Base-by-base conservation (phyloP, 2,329 filamentous ascomycete species). In the Xylaria digitata region DNA sequence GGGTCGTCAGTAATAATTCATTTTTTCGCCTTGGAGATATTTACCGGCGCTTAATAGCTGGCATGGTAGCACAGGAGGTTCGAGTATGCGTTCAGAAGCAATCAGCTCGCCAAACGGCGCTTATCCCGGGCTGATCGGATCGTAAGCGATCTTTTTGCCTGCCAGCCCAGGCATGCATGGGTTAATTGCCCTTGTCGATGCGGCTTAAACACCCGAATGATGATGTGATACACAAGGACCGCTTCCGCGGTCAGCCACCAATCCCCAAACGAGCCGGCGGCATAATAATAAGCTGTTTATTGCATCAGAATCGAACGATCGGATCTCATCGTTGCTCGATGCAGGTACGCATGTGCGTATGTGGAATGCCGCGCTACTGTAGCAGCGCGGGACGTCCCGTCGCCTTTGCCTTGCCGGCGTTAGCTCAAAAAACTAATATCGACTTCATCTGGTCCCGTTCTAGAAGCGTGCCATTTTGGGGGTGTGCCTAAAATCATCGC, bases 341-440 rank as follows among this genome's bases (percentile, higher is more conserved):
- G 34, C 34, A 37, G 34, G 34, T 37, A 37, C 34, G 11, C 11
- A 37, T 13, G 34, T 37, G 34, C 8, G 34, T 13, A 11, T 17
- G 11, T 15, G 40, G 40, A 42, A 30, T 30, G 46, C 32, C 43
- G 34, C 32, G 21, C 54, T 50, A 49, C 17, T 3, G 49, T 42
- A 9, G 46, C 23, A 43, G n/a, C 15, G 42, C 62, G 62, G 62
- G 55, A 64, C 62, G 55, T 54, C 17, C 62, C 62, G 62, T 50
- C 26, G 19, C 7, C 40, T 30, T 50, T 19, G 19, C 7, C 40
- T 30, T 46, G 32, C 53, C 11, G 26, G 19, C 45, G 21, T 43
- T 55, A 55, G 53, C 53, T 55, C 53, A 2, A 45, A 23, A 9
- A 43, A 45, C 37, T 55, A 55, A 42, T 43, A 30, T 55, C 37